Conservation (phyloP, 495 filamentous ascomycete species). For the Trichodelitschia bisporula region DNA sequence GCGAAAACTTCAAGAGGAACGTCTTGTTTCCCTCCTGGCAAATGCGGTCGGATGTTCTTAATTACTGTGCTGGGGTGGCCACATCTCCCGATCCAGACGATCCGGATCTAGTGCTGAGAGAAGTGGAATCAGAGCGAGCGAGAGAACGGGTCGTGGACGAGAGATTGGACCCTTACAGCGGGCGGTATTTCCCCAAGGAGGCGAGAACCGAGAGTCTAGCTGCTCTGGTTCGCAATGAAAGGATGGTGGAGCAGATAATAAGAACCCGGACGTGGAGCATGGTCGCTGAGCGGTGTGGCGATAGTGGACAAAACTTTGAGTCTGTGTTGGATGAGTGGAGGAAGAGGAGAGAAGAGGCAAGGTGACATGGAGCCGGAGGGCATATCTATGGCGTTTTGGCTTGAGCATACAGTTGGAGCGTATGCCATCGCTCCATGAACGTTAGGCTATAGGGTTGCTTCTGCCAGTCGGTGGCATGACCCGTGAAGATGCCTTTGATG, state of each 20-base stretch:
- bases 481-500: too few species aligned
- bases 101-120: constrained; percentile 44
- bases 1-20: constrained; percentile 46
- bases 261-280: constrained; percentile 60
- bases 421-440: too few species aligned
- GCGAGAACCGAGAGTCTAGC: constrained; percentile 65
- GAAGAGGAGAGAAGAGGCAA: too few species aligned
- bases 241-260: constrained; percentile 69
- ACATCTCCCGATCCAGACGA: constrained; percentile 73
- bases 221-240: constrained; percentile 54
- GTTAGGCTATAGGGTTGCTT: too few species aligned
- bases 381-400: too few species aligned
- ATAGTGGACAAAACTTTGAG: too few species aligned
- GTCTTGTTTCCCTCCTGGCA: constrained; percentile 84
- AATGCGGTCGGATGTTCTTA: constrained; percentile 56
- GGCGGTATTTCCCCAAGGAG: constrained; percentile 60
- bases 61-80: constrained; percentile 75
- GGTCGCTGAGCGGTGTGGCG: constrained; percentile 55
- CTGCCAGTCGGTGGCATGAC: too few species aligned
- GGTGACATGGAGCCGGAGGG: too few species aligned
- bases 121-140: constrained; percentile 43
- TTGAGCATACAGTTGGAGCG: too few species aligned
- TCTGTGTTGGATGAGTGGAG: too few species aligned
- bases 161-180: constrained; percentile 78
- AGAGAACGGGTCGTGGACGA: constrained; percentile 66